Conservation (phyloP, 1,139 yeast species). For the Debaryomyces psychrophilus region DNA sequence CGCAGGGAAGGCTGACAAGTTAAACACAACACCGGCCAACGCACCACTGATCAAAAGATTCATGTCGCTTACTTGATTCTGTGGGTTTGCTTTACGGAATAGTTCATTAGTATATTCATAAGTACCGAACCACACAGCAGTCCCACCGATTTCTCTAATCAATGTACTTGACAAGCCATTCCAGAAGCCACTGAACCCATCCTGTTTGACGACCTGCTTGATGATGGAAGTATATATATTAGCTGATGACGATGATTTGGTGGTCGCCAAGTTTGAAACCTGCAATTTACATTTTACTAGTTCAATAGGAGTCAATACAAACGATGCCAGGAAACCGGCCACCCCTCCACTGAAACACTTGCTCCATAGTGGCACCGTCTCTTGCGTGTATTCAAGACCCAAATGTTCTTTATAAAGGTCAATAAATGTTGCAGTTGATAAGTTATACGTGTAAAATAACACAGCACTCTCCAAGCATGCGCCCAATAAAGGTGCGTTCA, state of each 20-base stretch:
- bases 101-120: conserved; percentile 59
- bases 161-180: conserved; percentile 86
- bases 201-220: conserved; percentile 40
- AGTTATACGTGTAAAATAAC: conserved; percentile 59
- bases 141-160: conserved; percentile 83
- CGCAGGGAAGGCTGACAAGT: conserved; percentile 80
- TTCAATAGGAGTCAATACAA: conserved; percentile 87
- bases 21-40: conserved; percentile 80
- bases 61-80: conserved; percentile 36
- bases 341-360: conserved; percentile 71
- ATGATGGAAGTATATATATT: conserved; percentile 39
- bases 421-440: conserved; percentile 73
- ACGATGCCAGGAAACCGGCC: conserved; percentile 83
- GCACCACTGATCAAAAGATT: conserved; percentile 81
- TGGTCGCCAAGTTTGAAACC: conserved; percentile 54
- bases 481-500: conserved; percentile 80
- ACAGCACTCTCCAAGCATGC: conserved; percentile 80
- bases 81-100: conserved; percentile 31
- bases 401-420: conserved; percentile 10
- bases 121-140: conserved; percentile 93
- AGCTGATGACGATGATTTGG: conserved; percentile 10
- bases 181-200: conserved; percentile 70
- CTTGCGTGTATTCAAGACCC: conserved; percentile 16
- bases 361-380: conserved; percentile 37
- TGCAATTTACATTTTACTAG: conserved; percentile 86